Conservation (phyloP, 306 rosid species). For the Astragalus glycyphyllos region DNA sequence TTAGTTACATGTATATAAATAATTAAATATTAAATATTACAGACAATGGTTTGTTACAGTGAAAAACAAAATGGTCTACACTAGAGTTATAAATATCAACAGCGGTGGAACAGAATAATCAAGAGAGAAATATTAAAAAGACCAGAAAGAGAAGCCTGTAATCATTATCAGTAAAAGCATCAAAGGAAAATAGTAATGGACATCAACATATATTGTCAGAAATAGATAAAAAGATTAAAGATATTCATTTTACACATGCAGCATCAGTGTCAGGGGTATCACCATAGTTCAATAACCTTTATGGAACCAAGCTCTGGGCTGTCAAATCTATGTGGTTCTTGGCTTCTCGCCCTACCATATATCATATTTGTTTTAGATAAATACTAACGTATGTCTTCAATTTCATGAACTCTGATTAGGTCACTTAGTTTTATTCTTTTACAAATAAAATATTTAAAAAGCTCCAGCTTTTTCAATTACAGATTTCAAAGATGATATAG, state of each 20-base stretch:
- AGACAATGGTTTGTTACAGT: too few relatives aligned
- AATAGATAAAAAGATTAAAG: conserved; percentile 4
- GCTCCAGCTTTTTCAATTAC: background rate
- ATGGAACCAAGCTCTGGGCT: conserved; percentile 3
- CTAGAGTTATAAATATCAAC: conserved; percentile 1
- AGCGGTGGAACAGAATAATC: background rate
- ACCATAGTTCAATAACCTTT: background rate
- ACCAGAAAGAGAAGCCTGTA: background rate
- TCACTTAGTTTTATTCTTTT: background rate
- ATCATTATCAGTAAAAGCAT: conserved; percentile 1
- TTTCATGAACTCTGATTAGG: background rate
- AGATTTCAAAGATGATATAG: conserved; percentile 3
- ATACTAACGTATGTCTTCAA: background rate
- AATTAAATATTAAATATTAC: too few relatives aligned
- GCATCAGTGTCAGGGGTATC: conserved; percentile 6
- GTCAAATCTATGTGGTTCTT: conserved; percentile 22
- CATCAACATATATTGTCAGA: background rate
- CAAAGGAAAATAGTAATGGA: background rate
- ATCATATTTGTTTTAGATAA: conserved; percentile 11
- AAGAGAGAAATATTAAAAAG: background rate
- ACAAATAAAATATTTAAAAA: background rate
- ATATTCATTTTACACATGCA: conserved; percentile 16
- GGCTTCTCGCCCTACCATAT: conserved; percentile 4
- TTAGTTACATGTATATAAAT: background rate
- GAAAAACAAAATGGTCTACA: background rate